These are phyloP conservation scores for Populus hybrid DNA, from an alignment of 441 rosid species.

Conservation along the genomic window DNA sequence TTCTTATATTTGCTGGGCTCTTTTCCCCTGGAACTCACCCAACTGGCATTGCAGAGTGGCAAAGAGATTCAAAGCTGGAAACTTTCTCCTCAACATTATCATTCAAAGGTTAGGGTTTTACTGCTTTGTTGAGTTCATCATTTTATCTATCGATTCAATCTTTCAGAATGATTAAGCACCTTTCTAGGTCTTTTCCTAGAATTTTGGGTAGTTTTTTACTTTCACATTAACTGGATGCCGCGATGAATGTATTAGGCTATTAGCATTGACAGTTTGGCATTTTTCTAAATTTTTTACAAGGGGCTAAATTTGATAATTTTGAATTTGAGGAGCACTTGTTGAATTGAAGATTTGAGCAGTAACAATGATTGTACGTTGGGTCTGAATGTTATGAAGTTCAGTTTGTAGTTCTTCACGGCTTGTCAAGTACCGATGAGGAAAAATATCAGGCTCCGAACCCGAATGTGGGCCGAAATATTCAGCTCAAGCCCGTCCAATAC, in stretches of 20 bases:
- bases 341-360: slow-evolving; percentile 10
- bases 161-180: not conserved
- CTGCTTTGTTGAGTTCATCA: not conserved
- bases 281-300: not conserved
- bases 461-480: too few species aligned
- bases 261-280: not conserved
- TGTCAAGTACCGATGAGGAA: too few species aligned
- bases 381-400: not conserved
- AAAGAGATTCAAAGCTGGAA: not conserved
- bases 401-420: too few species aligned
- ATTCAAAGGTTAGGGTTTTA: not conserved
- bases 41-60: not conserved
- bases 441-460: too few species aligned
- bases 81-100: not conserved
- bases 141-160: not conserved
- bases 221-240: not conserved
- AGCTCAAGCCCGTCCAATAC: too few species aligned
- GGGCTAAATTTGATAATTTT: not conserved
- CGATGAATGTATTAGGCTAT: not conserved
- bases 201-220: not conserved
- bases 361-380: not conserved
- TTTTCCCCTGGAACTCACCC: not conserved
- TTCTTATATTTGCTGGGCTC: not conserved
- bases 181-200: not conserved
- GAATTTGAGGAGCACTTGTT: not conserved